These are phyloP conservation scores for Penicillium sp. DNA, from an alignment of 2,329 filamentous ascomycete genomes.

Conservation along the genomic window DNA sequence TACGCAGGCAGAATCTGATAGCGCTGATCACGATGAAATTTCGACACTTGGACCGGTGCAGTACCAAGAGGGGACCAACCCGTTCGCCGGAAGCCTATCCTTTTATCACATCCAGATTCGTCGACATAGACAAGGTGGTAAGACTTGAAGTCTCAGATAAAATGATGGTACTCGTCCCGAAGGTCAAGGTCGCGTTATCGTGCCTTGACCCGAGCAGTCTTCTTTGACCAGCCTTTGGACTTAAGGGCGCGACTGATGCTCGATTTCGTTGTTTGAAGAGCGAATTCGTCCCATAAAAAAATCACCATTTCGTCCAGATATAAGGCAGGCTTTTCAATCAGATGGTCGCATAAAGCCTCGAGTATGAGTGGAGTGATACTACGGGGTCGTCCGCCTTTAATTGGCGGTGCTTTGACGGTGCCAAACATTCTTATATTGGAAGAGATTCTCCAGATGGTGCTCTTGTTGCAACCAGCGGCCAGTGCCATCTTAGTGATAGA, in stretches of 20 bases:
- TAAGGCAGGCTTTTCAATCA: neutral
- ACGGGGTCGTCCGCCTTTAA: neutral
- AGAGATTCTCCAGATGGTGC: neutral
- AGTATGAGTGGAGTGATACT: neutral
- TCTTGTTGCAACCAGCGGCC: neutral
- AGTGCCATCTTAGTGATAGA: neutral
- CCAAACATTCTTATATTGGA: neutral
- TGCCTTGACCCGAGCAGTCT: neutral
- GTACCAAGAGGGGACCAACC: no score
- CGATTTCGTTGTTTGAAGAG: neutral
- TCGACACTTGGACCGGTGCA: no score
- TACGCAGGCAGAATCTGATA: no score
- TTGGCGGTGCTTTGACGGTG: neutral
- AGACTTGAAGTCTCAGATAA: slow-evolving; percentile 2
- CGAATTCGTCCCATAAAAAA: slow-evolving; percentile 1
- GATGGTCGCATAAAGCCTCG: neutral
- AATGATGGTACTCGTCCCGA: neutral
- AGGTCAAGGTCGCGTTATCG: neutral
- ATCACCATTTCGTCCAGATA: slow-evolving; percentile 1
- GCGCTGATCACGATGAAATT: no score
- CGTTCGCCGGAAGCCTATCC: slow-evolving; percentile 6
- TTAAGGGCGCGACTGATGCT: neutral
- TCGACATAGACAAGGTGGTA: slow-evolving; percentile 15
- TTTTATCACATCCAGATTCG: slow-evolving; percentile 17
- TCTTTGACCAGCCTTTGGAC: slow-evolving; percentile 2